These are phyloP conservation scores for Chenopodium formosanum DNA, from an alignment of 148 eudicot genomes.

Conservation along the genomic window DNA sequence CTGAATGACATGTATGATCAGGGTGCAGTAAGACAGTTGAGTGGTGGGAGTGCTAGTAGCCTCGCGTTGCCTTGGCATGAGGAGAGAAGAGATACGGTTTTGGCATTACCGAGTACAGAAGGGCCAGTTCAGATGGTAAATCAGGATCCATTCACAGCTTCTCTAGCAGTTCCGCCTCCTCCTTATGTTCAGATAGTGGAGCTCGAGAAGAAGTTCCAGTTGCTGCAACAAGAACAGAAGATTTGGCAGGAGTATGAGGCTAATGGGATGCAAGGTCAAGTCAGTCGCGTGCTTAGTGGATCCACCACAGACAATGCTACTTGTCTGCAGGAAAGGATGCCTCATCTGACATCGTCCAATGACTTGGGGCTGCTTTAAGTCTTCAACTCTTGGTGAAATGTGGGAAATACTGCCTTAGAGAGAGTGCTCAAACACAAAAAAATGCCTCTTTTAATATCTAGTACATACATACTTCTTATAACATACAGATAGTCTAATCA, in stretches of 20 bases:
- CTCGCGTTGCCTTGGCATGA: constrained; percentile 32
- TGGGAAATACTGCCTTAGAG: neutral
- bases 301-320: constrained; percentile 21
- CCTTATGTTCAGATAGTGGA: constrained; percentile 52
- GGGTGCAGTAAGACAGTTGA: constrained; percentile 30
- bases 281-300: constrained; percentile 23
- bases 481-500: neutral
- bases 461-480: neutral
- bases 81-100: constrained; percentile 22
- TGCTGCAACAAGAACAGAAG: constrained; percentile 40
- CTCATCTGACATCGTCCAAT: constrained; percentile 22
- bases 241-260: constrained; percentile 46
- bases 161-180: constrained; percentile 47
- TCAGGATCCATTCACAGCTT: constrained; percentile 59
- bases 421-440: neutral
- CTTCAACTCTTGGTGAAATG: constrained; percentile 18
- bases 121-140: constrained; percentile 29
- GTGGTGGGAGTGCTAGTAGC: constrained; percentile 38
- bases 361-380: neutral
- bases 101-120: constrained; percentile 47
- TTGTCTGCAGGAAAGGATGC: constrained; percentile 15
- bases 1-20: constrained; percentile 46
- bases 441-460: neutral
- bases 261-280: constrained; percentile 42
- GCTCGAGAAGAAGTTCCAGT: constrained; percentile 43